phyloP scores from a whole-genome alignment of 2,329 filamentous ascomycete species.

The Tetracladium maxilliforme region DNA sequence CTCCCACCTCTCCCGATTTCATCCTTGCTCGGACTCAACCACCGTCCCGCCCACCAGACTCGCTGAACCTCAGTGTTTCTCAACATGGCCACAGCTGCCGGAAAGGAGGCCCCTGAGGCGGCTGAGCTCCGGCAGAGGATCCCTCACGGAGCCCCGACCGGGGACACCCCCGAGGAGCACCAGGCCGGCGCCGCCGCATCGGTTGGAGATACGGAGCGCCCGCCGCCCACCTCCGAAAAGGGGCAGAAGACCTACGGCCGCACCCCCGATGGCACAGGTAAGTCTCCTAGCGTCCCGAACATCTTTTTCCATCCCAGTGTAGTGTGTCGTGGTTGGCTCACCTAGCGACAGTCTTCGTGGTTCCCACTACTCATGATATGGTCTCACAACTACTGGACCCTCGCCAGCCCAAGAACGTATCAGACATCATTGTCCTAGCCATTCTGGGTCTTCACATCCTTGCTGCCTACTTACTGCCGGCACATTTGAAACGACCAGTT shows the following conservation, averaged over 20 bases:
- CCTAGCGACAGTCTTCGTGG: constrained; percentile 64
- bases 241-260: constrained; percentile 76
- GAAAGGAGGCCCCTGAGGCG: too few relatives aligned
- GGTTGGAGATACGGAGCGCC: too few relatives aligned
- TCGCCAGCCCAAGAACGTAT: constrained; percentile 86
- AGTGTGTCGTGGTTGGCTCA: constrained; percentile 5
- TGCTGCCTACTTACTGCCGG: constrained; percentile 59
- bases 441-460: constrained; percentile 66
- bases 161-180: background rate
- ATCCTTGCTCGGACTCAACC: too few relatives aligned
- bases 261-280: constrained; percentile 82
- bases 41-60: too few relatives aligned
- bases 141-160: background rate
- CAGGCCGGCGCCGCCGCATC: constrained; percentile 10
- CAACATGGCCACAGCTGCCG: too few relatives aligned
- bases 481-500: constrained; percentile 52
- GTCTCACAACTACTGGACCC: constrained; percentile 93
- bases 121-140: too few relatives aligned
- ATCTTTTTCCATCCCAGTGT: background rate
- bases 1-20: too few relatives aligned
- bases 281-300: constrained; percentile 19
- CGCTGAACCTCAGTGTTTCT: too few relatives aligned
- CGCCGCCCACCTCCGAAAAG: too few relatives aligned
- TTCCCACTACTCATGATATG: constrained; percentile 97
- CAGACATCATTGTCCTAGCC: constrained; percentile 65